Base-by-base conservation (phyloP, 441 rosid genomes). In the Adansonia gregorii region DNA sequence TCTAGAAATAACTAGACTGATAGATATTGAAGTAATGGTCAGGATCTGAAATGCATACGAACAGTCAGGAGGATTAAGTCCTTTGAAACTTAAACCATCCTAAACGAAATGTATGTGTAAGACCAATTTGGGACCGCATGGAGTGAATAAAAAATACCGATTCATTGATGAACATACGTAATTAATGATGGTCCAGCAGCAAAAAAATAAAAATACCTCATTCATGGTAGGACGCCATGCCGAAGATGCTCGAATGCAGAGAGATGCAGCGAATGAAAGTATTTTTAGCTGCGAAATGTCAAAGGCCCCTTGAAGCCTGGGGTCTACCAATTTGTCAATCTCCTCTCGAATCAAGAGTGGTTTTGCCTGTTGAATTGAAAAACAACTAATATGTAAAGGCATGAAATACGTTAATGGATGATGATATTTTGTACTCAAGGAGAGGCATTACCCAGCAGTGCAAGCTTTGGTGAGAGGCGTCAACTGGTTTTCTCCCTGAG, bases 401-500 rank as follows among this genome's bases (percentile, higher is more conserved):
- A 45, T 45, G 4, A 46, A 43, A 24, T 58, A 17, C 54, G 17
- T n/a, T 70, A 49, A 49, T 3, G 20, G 19, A 22, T 6, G 12
- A 51, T 24, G 41, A 70, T 14, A 24, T 63, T 27, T 19, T 19
- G 5, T 58, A 58, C 14, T 49, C 6, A 5, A 69, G 60, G 45
- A 35, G 39, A 43, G 31, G 63, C 63, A 39, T 84, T 92, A 95
- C 99, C 98, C 97, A 95, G 89, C 85, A 83, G 80, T 93, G 98
- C 73, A 95, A 83, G 83, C 97, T 93, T 83, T 88, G 97, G 80
- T 92, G 94, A 82, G 93, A 90, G 27, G 91, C 89, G 79, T 95
- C 92, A 31, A 93, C 97, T 11, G 99, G 94, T 85, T 85, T 93
- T 82, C 90, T 88, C 73, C 98, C 98, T 51, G 97, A 92, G 80